Evolutionary conservation across 495 filamentous ascomycete species (phyloP).

Genomic region (Hypoxylon subgilvum): DNA sequence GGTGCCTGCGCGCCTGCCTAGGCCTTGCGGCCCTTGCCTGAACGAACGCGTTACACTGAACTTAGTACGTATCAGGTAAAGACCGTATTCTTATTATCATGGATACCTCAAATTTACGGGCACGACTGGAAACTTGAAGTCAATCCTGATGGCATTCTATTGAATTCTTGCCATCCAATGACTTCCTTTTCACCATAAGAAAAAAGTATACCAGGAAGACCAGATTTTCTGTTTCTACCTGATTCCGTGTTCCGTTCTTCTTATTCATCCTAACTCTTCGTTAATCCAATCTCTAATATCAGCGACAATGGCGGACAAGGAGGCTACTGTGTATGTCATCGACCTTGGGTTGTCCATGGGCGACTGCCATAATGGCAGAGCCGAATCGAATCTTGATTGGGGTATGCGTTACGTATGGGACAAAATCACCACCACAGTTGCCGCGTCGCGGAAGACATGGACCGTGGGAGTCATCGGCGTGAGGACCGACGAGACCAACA

Average conservation of each 20-base stretch:
- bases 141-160: conserved; percentile 12
- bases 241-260: not conserved
- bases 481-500: conserved; percentile 77
- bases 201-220: not conserved
- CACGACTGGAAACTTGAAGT: too few relatives aligned
- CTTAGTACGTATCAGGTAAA: not conserved
- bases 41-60: conserved; percentile 7
- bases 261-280: not conserved
- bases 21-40: not conserved
- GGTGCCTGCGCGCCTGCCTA: conserved; percentile 34
- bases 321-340: conserved; percentile 89
- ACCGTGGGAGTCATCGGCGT: conserved; percentile 81
- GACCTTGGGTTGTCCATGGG: conserved; percentile 87
- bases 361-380: conserved; percentile 72
- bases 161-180: not conserved
- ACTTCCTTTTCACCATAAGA: not conserved
- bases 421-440: conserved; percentile 83
- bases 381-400: conserved; percentile 84
- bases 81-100: not conserved
- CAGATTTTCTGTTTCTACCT: not conserved
- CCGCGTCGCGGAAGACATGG: conserved; percentile 81
- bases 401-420: conserved; percentile 96
- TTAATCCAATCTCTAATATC: not conserved
- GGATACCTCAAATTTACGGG: too few relatives aligned
- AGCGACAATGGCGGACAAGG: conserved; percentile 85